These are phyloP conservation scores for Thelonectria blattea DNA, from an alignment of 2,329 filamentous ascomycete genomes.

Conservation along the genomic window DNA sequence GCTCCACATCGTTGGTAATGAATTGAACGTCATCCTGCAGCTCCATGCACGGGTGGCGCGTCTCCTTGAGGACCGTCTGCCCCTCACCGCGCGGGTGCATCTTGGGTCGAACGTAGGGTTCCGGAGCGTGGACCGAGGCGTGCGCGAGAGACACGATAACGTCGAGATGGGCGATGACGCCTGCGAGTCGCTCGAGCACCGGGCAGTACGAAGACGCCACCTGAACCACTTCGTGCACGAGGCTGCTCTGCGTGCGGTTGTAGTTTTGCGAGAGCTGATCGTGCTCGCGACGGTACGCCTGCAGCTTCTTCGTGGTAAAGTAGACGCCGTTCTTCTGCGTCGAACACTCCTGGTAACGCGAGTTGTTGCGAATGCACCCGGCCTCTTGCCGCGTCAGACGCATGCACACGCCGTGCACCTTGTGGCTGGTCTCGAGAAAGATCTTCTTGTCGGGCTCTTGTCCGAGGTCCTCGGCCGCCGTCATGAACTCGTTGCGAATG, in stretches of 20 bases:
- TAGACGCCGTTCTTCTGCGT: slow-evolving; percentile 99
- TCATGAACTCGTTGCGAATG: slow-evolving; percentile 82
- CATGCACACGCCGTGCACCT: slow-evolving; percentile 96
- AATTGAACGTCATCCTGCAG: slow-evolving; percentile 99
- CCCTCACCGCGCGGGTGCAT: slow-evolving; percentile 89
- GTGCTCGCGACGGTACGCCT: slow-evolving; percentile 83
- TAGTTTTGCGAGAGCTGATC: slow-evolving; percentile 95
- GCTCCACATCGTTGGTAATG: slow-evolving; percentile 94
- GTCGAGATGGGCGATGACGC: slow-evolving; percentile 88
- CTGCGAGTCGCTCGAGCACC: slow-evolving; percentile 86
- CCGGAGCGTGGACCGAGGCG: slow-evolving; percentile 89
- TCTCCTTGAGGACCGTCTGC: slow-evolving; percentile 88
- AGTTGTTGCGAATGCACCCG: slow-evolving; percentile 90
- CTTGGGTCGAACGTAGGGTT: slow-evolving; percentile 86
- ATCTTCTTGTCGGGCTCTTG: slow-evolving; percentile 99
- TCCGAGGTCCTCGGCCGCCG: slow-evolving; percentile 78
- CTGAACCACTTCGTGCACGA: slow-evolving; percentile 90
- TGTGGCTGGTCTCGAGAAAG: slow-evolving; percentile 89
- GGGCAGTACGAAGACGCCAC: slow-evolving; percentile 96
- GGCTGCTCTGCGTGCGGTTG: slow-evolving; percentile 88
- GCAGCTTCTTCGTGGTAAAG: slow-evolving; percentile 87
- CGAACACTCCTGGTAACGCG: slow-evolving; percentile 89
- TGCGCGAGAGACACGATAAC: slow-evolving; percentile 95
- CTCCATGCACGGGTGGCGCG: slow-evolving; percentile 96
- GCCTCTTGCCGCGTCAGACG: slow-evolving; percentile 90